A percentile compares a stretch with the other conserved stretches of the same genome.
Conservation (phyloP, 495 filamentous ascomycete species). For the Penicillium longicatenatum region DNA sequence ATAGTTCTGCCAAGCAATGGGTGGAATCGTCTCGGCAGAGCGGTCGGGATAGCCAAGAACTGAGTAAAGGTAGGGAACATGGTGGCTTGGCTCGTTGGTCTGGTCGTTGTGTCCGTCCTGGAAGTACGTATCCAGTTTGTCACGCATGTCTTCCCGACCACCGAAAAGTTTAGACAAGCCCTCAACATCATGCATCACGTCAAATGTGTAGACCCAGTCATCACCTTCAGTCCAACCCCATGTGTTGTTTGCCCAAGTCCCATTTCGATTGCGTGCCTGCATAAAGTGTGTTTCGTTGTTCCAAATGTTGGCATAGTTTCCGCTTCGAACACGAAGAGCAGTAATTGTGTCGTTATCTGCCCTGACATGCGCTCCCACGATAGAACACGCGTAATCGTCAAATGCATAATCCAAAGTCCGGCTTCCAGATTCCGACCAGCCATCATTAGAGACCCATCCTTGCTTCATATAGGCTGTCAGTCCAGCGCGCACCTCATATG, state of each 20-base stretch:
- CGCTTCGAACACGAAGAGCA: slow-evolving; percentile 17
- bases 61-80: slow-evolving; percentile 32
- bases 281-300: slow-evolving; percentile 34
- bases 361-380: slow-evolving; percentile 22
- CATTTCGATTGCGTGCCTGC: slow-evolving; percentile 31
- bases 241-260: slow-evolving; percentile 26
- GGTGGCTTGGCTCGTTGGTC: slow-evolving; percentile 32
- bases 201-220: slow-evolving; percentile 34
- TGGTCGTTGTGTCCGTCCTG: slow-evolving; percentile 32
- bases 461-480: slow-evolving; percentile 29
- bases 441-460: slow-evolving; percentile 33
- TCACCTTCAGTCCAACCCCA: slow-evolving; percentile 35
- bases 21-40: slow-evolving; percentile 23
- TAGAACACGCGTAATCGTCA: slow-evolving; percentile 28
- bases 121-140: slow-evolving; percentile 28
- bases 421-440: slow-evolving; percentile 30
- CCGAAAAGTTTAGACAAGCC: slow-evolving; percentile 26
- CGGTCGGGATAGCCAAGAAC: slow-evolving; percentile 22
- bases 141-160: slow-evolving; percentile 17
- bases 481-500: slow-evolving; percentile 28
- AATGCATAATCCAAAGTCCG: slow-evolving; percentile 32
- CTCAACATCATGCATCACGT: slow-evolving; percentile 31
- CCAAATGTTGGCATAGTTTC: slow-evolving; percentile 27
- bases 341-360: slow-evolving; percentile 8
- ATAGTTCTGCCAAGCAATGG: slow-evolving; percentile 29